Evolutionary conservation across 2,329 filamentous ascomycete species (phyloP).

Genomic region (Xylaria hypoxylon): DNA sequence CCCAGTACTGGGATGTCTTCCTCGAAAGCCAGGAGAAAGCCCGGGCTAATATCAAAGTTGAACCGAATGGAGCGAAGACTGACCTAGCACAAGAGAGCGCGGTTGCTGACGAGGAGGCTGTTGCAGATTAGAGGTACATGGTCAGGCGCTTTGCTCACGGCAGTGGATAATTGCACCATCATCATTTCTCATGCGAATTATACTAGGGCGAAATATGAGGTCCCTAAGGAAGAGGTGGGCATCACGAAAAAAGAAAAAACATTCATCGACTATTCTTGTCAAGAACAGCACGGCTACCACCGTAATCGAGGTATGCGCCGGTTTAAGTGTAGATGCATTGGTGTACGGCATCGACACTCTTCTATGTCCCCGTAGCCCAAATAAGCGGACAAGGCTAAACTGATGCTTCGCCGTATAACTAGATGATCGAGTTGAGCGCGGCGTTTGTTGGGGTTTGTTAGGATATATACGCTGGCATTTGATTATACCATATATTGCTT

Average conservation of each 20-base stretch:
- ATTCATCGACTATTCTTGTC: background rate
- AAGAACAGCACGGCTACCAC: background rate
- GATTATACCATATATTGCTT: conserved; percentile 13
- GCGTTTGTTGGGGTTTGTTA: conserved; percentile 29
- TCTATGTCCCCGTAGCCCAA: background rate
- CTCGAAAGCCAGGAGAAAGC: conserved; percentile 71
- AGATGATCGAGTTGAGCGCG: conserved; percentile 28
- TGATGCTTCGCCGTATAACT: conserved; percentile 4
- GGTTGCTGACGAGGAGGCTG: conserved; percentile 56
- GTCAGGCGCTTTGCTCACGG: background rate
- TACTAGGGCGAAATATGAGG: background rate
- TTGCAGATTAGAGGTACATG: conserved; percentile 50
- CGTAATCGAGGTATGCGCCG: background rate
- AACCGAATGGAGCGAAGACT: conserved; percentile 39
- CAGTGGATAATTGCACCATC: background rate
- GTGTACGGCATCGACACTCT: conserved; percentile 12
- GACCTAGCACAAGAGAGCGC: conserved; percentile 38
- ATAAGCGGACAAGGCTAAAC: background rate
- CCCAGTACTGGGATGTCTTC: conserved; percentile 73
- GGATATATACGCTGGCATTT: conserved; percentile 22
- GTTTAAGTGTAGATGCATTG: conserved; percentile 12
- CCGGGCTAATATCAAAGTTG: conserved; percentile 61
- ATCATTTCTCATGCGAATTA: background rate
- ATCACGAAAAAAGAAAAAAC: background rate
- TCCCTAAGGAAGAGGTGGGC: background rate